Evolutionary conservation across 805 yeast species (phyloP), one percentile per base, ranked within the genome.

Genomic region (Nakazawaea populi): DNA sequence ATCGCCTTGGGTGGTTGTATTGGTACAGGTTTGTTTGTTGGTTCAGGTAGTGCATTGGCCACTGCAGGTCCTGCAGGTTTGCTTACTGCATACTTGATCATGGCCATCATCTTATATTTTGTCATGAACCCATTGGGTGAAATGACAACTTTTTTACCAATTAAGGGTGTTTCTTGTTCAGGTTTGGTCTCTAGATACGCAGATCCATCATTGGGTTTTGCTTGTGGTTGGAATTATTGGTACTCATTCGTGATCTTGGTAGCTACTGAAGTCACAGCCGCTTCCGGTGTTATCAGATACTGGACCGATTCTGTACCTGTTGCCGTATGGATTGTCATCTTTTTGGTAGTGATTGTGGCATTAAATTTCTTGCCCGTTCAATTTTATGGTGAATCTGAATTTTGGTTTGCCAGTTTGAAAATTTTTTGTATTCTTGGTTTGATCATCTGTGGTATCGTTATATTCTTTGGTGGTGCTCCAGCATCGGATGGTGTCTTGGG

Each of bases 1-100:
- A 79, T 83, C 54, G 84, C 89, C 38, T 74, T 84, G 49, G 89
- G 87, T 54, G 87, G 88, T 58, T 76, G 83, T 54, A 81, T 84
- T 55, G 89, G 90, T 64, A 82, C 88, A n/a, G 82, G 80, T 44
- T 64, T 76, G 48, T 74, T 77, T 51, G 69, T 77, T 36, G 80
- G 81, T 52, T 66, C 75, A 36, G 81, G 81, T 45, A 68, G 70
- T 35, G 72, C 71, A 1, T 60, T 73, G 49, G 53, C 65, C 10
- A 56, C 58, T 7, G 49, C 59, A 35, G 71, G 71, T 18, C 70
- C 71, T 2, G 69, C 66, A 1, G 79, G 79, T 31, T 56, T 81
- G 37, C 72, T 87, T 38, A 69, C 80, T 28, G 82, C 89, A 10
- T 87, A 85, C 61, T 55, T 80, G 29, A 67, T 83, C 44, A 75